Conservation (phyloP, 2,329 filamentous ascomycete genomes). For the Fusarium circinatum region DNA sequence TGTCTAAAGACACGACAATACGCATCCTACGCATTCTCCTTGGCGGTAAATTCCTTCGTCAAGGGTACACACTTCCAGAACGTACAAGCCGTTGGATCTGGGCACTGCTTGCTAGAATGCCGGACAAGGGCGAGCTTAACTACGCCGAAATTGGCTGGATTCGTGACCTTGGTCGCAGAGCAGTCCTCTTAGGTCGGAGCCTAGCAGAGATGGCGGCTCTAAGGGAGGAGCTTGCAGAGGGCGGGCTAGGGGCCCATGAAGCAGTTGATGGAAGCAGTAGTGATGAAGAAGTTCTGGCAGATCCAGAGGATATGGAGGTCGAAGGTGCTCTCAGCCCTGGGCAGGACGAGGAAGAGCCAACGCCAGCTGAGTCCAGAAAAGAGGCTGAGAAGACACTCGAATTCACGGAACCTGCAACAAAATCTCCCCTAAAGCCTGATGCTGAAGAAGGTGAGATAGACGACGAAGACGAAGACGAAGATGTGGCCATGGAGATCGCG, state of each 20-base stretch:
- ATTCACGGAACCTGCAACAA: background rate
- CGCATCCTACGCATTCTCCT: constrained; percentile 74
- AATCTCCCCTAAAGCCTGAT: constrained; percentile 11
- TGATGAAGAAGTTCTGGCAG: constrained; percentile 51
- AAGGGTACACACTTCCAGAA: constrained; percentile 67
- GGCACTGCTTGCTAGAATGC: constrained; percentile 80
- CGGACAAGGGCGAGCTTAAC: constrained; percentile 78
- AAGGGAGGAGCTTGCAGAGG: constrained; percentile 54
- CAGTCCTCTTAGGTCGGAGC: constrained; percentile 68
- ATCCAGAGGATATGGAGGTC: constrained; percentile 46
- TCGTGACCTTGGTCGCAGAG: constrained; percentile 82
- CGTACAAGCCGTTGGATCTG: constrained; percentile 86
- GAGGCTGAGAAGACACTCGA: constrained; percentile 13
- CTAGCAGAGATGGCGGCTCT: constrained; percentile 63
- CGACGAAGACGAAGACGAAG: constrained; percentile 46
- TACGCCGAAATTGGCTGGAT: constrained; percentile 80
- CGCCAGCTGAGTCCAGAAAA: constrained; percentile 1
- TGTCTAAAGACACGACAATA: constrained; percentile 74
- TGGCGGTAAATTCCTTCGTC: constrained; percentile 70
- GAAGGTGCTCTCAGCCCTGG: constrained; percentile 41
- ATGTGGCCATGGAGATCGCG: constrained; percentile 57
- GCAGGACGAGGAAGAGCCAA: constrained; percentile 23
- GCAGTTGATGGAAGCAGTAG: constrained; percentile 58
- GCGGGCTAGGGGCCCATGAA: constrained; percentile 55
- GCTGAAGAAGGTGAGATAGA: constrained; percentile 44